Base-by-base conservation (phyloP, 2,329 filamentous ascomycete species). In the Apiospora marii region DNA sequence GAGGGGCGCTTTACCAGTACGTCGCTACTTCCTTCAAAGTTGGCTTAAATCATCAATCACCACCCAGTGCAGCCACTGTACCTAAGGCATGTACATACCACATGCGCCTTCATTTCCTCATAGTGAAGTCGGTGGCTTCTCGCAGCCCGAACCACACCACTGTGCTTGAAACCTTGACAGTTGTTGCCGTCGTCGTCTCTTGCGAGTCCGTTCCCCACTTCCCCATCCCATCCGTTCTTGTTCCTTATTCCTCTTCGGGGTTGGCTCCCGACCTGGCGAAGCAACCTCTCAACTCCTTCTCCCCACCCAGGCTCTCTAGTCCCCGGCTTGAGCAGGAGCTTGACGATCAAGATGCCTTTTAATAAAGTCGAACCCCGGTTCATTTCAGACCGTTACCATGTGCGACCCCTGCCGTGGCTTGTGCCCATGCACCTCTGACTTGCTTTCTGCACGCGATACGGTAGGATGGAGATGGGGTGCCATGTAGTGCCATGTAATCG, bases 361-460 rank as follows among this genome's bases (percentile, higher is more conserved):
- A 37, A 64, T 34, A 64, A 64, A 22, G 19, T 64, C 30, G 8
- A 41, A 41, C 58, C 58, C 34, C n/a, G 30, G 34, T 34, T 64
- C 58, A 41, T 64, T 41, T 44, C 34, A 34, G 3, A 46, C 67
- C 41, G 43, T 68, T 48, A 30, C 70, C 69, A 71, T 71, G 69
- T 71, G 67, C 34, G 46, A 79, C 79, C 78, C 79, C 77, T 80
- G 77, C 74, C 71, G 70, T 73, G 71, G 76, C 74, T 76, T 73
- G 75, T 76, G 77, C 72, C 76, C 75, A 79, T 79, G 75, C 77
- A 79, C 76, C 74, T 73, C 71, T 72, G 71, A 71, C 72, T 72
- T 74, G 73, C 72, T 76, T 74, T 71, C 74, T 75, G 75, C 76
- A 79, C 76, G 75, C 71, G 68, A 34, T 71, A 24, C 44, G 41